phyloP scores from a whole-genome alignment of 139 green algal species.

The Diplosphaera chodatii region DNA sequence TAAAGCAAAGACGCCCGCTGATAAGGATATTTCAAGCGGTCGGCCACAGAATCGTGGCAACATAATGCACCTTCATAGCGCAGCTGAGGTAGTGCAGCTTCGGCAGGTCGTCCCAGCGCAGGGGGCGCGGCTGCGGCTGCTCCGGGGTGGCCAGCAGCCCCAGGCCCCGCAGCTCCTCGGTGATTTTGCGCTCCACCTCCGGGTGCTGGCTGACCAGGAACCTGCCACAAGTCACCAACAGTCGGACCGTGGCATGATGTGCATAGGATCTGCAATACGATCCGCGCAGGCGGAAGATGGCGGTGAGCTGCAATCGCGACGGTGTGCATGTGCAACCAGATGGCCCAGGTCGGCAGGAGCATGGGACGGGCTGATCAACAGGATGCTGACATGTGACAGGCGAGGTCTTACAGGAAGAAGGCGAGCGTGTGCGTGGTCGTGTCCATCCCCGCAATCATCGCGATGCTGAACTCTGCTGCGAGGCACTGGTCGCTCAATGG shows the following conservation, averaged over 20 bases:
- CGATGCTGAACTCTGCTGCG: conserved; percentile 17
- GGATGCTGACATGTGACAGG: no score
- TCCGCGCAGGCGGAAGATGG: no score
- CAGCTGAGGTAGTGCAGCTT: conserved; percentile 15
- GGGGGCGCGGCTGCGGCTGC: background rate
- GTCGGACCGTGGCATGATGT: no score
- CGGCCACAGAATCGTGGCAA: no score
- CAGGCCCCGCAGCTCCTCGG: conserved; percentile 11
- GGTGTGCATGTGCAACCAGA: no score
- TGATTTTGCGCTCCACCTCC: conserved; percentile 18
- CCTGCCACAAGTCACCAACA: no score
- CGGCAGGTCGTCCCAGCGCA: conserved; percentile 14
- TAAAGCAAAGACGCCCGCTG: no score
- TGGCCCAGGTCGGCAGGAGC: no score
- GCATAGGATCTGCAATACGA: no score
- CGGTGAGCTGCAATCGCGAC: no score
- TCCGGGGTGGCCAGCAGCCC: conserved; percentile 5
- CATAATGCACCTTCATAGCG: conserved; percentile 28
- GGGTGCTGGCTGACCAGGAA: conserved; percentile 23
- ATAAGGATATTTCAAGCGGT: no score
- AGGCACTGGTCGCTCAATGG: conserved; percentile 16
- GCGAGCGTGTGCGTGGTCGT: conserved; percentile 30
- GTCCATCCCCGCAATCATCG: conserved; percentile 37
- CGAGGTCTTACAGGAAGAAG: conserved; percentile 11
- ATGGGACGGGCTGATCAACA: no score